Base-by-base conservation (phyloP, 2,329 filamentous ascomycete genomes). In the Chaetothyriales sp. region DNA sequence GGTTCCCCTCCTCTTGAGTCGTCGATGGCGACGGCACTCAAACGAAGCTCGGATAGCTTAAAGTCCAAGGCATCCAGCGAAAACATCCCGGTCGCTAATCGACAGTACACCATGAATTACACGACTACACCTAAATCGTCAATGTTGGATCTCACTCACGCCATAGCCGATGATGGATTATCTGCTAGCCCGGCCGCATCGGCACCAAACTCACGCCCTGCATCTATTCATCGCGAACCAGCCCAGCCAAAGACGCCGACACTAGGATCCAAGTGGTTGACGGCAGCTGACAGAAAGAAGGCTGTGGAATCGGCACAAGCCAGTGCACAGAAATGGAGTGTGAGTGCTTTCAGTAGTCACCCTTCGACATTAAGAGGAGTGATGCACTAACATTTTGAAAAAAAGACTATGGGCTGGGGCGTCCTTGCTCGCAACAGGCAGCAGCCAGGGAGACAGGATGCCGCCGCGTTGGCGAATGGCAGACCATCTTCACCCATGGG, bases 401-500 rank as follows among this genome's bases (percentile, higher is more conserved):
- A 28, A 2, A 28, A 18, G 20, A 28, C 46, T 9, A 13, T 47
- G 20, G 46, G 46, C 46, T 70, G 68, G 69, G 72, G 69, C 52
- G 71, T 80, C 18, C 68, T 77, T 46, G 67, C 65, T 47, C 65
- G 65, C 37, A 71, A 59, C 37, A 48, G 46, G 28, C 56, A 60
- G 47, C 67, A 58, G 62, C 59, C 28, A 66, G 64, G 64, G 2
- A 67, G 70, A 10, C 67, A 66, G 13, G 73, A 74, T 22, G 65
- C 64, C 4, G 64, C 65, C 4, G 64, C 65, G 47, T 59, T 63
- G 37, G 58, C 64, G 53, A 64, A 68, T 6, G 66, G 65, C 46
- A 79, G 55, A 66, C 80, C 68, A 58, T 77, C 69, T 57, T 78
- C 86, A 60, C 88, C 88, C 1, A 88, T 94, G 72, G 89, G 89